Percentiles rank a stretch among this genome's conserved stretches.
Conservation (phyloP, 306 rosid genomes). For the Mimosa pudica region DNA sequence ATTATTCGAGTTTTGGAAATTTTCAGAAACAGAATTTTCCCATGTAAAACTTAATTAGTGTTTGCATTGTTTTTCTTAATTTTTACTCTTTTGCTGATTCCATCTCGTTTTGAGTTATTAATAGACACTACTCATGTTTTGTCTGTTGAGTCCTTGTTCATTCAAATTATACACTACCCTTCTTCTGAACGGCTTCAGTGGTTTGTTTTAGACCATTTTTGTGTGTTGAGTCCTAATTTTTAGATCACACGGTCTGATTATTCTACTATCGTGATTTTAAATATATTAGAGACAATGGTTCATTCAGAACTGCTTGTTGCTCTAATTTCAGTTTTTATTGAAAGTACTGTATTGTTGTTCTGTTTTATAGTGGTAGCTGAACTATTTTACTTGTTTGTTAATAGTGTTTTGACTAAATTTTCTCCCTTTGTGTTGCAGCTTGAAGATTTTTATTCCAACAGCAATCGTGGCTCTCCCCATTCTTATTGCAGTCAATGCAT, state of each 20-base stretch:
- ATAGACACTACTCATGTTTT: constrained; percentile 6
- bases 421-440: constrained; percentile 46
- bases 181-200: constrained; percentile 19
- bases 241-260: background rate
- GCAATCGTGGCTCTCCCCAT: constrained; percentile 81
- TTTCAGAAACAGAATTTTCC: background rate
- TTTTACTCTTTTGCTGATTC: constrained; percentile 38
- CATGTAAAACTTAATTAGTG: background rate
- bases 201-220: constrained; percentile 9
- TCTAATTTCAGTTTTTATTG: background rate
- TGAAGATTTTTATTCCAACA: constrained; percentile 81
- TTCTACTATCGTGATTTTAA: background rate
- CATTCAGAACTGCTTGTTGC: constrained; percentile 1
- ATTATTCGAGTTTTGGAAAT: constrained; percentile 12
- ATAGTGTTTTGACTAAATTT: constrained; percentile 2
- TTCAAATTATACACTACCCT: constrained; percentile 7
- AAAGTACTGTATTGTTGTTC: background rate
- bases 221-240: no score
- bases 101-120: constrained; percentile 31
- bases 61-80: constrained; percentile 10
- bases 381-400: constrained; percentile 7
- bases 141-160: constrained; percentile 22
- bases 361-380: constrained; percentile 5
- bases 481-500: constrained; percentile 91
- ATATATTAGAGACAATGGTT: background rate